phyloP scores from a whole-genome alignment of 2,329 filamentous ascomycete genomes.

The Fusarium fracticaudum region DNA sequence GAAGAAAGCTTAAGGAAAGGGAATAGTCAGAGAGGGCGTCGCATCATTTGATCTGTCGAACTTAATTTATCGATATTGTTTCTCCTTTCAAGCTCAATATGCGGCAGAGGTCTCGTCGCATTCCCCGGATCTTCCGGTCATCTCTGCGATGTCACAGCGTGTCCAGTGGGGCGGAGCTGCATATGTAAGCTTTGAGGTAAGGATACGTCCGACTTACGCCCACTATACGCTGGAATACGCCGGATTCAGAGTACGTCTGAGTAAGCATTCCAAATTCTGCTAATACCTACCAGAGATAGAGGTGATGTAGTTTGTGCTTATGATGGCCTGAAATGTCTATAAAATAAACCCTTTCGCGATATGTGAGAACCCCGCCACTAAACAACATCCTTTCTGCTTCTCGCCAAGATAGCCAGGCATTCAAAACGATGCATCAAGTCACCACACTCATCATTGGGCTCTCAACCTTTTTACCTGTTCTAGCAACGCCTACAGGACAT shows the following conservation, averaged over 20 bases:
- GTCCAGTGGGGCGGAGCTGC: background rate
- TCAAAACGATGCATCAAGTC: fast-evolving
- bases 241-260: fast-evolving
- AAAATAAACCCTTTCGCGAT: background rate
- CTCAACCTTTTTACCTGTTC: fast-evolving
- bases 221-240: background rate
- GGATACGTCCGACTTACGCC: background rate
- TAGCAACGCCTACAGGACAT: fast-evolving
- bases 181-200: background rate
- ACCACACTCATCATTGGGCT: fast-evolving
- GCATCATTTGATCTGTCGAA: fast-evolving
- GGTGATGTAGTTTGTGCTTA: background rate
- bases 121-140: background rate
- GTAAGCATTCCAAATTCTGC: background rate
- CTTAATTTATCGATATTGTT: fast-evolving
- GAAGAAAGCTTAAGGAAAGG: background rate
- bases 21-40: fast-evolving
- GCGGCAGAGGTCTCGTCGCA: fast-evolving
- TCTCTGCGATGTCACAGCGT: background rate
- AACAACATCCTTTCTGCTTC: too few relatives aligned
- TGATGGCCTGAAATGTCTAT: fast-evolving
- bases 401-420: fast-evolving
- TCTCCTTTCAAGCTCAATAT: fast-evolving
- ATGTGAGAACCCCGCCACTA: fast-evolving
- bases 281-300: fast-evolving